Evolutionary conservation across 2,329 filamentous ascomycete genomes (phyloP).

Genomic region (Emmonsiellopsis sp.): DNA sequence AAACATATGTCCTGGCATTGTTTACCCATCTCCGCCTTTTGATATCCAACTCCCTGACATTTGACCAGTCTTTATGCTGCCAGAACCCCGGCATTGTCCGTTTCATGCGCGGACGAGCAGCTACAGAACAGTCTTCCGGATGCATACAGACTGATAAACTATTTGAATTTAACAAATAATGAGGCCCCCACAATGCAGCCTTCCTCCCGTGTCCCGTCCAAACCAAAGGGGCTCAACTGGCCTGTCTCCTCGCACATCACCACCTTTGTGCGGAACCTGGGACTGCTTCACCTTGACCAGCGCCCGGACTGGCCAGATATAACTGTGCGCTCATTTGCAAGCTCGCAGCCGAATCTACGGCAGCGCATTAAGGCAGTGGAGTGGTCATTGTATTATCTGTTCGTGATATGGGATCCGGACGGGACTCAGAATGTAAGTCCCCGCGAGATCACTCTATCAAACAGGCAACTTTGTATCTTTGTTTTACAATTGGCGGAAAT

Average conservation of each 20-base stretch:
- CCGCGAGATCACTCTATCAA: neutral
- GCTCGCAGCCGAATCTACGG: conserved; percentile 65
- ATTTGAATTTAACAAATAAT: conserved; percentile 3
- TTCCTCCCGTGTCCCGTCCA: conserved; percentile 18
- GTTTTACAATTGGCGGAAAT: neutral
- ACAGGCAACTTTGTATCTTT: neutral
- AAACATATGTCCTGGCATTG: conserved; percentile 14
- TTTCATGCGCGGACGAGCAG: neutral
- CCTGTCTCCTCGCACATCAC: conserved; percentile 44
- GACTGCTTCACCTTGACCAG: conserved; percentile 69
- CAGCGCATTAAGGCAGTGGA: conserved; percentile 74
- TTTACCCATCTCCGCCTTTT: conserved; percentile 15
- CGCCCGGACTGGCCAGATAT: conserved; percentile 74
- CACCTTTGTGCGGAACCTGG: conserved; percentile 74
- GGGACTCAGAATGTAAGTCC: conserved; percentile 60
- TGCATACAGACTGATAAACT: neutral
- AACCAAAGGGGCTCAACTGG: conserved; percentile 26
- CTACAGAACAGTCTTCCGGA: neutral
- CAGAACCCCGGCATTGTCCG: neutral
- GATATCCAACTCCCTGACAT: too few species aligned
- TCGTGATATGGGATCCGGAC: conserved; percentile 70
- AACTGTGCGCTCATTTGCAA: conserved; percentile 59
- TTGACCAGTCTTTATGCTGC: neutral
- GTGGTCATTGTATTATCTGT: conserved; percentile 85
- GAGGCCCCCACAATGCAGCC: conserved; percentile 21